Evolutionary conservation across 1,284 basidiomycete species (phyloP).

Genomic region (Phaffia rhodozyma): DNA sequence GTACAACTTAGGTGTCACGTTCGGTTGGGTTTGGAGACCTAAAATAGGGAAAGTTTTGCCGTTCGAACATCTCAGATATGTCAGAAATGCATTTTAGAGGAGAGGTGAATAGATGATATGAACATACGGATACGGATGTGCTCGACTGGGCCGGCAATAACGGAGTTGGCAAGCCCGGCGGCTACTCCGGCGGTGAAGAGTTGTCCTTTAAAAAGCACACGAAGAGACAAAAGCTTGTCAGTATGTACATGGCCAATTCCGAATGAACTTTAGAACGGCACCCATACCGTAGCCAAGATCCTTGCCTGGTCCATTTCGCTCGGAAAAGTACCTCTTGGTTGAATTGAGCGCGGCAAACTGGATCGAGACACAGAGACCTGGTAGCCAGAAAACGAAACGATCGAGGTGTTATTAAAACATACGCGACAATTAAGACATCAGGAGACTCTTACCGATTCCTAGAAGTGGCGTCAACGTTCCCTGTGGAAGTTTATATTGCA

Average conservation of each 20-base stretch:
- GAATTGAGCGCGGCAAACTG: constrained; percentile 90
- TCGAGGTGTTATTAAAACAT: constrained; percentile 6
- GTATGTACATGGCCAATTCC: neutral
- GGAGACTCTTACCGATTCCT: constrained; percentile 58
- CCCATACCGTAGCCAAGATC: constrained; percentile 11
- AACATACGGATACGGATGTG: constrained; percentile 87
- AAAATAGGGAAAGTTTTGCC: constrained; percentile 13
- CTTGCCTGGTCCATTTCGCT: constrained; percentile 38
- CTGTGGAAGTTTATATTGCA: constrained; percentile 35
- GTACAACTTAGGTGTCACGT: constrained; percentile 52
- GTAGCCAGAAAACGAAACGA: neutral
- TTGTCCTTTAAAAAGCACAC: constrained; percentile 40
- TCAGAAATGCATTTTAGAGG: constrained; percentile 8
- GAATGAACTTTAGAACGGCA: neutral
- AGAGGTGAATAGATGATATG: constrained; percentile 21
- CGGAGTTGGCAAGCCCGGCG: constrained; percentile 80
- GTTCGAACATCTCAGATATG: neutral
- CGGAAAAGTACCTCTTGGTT: constrained; percentile 69
- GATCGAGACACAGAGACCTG: constrained; percentile 70
- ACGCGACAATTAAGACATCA: constrained; percentile 19
- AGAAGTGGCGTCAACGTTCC: constrained; percentile 86
- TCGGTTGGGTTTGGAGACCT: constrained; percentile 81
- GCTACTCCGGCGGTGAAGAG: constrained; percentile 64
- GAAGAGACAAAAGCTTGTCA: neutral
- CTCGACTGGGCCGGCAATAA: constrained; percentile 91